Evolutionary conservation across 768 basidiomycete genomes (phyloP).

Genomic region (Auricularia sp.): DNA sequence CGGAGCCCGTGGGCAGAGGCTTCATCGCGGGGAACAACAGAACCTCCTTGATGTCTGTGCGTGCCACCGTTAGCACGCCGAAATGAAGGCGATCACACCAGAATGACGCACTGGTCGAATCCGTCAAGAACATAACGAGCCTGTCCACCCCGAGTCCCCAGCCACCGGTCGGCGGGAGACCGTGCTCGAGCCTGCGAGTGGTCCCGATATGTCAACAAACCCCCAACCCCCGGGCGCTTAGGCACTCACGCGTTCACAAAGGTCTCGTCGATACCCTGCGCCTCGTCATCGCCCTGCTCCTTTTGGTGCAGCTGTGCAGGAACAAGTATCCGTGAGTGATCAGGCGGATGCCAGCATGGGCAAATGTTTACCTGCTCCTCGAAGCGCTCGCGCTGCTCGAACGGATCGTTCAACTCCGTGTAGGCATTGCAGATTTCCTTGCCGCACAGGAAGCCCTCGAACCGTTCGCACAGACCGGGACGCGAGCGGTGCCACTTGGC

Average conservation of each 20-base stretch:
- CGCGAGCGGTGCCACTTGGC: constrained; percentile 98
- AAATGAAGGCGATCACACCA: constrained; percentile 1
- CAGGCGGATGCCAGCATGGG: background rate
- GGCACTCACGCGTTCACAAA: constrained; percentile 81
- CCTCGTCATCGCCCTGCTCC: constrained; percentile 95
- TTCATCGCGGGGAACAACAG: constrained; percentile 96
- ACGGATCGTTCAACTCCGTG: constrained; percentile 98
- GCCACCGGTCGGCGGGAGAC: constrained; percentile 93
- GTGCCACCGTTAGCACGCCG: constrained; percentile 5
- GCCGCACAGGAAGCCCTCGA: constrained; percentile 96
- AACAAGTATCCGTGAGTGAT: background rate
- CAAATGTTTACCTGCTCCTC: constrained; percentile 61
- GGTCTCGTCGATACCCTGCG: constrained; percentile 92
- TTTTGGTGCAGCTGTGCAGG: constrained; percentile 65
- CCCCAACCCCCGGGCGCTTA: background rate
- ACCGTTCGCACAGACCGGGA: constrained; percentile 94
- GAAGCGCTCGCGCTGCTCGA: constrained; percentile 90
- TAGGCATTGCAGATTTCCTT: constrained; percentile 99
- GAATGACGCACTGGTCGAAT: constrained; percentile 69
- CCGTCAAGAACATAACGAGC: constrained; percentile 96
- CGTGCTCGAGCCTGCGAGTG: constrained; percentile 76
- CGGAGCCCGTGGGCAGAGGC: constrained; percentile 42
- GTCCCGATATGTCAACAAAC: background rate
- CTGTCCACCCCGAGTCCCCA: constrained; percentile 96
- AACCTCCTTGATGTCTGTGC: constrained; percentile 88